These are phyloP conservation scores for Nephelium lappaceum DNA, from an alignment of 345 rosid species.

Conservation along the genomic window DNA sequence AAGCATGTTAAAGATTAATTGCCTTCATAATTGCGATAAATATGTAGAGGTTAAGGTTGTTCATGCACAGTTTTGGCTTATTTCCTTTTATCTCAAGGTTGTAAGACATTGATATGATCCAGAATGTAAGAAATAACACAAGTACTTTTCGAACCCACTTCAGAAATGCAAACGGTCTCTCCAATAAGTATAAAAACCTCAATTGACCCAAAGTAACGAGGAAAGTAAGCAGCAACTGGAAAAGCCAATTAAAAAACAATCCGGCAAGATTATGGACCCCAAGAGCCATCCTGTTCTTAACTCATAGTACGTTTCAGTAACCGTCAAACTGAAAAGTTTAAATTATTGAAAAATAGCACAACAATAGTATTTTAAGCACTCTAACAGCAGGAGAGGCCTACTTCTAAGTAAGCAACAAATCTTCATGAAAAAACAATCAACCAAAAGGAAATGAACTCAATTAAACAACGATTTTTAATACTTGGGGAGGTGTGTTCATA, in stretches of 20 bases:
- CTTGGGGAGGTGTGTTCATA: conserved; percentile 25
- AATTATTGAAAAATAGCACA: too few relatives aligned
- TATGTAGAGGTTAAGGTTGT: neutral
- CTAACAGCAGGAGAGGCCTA: neutral
- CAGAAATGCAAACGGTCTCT: too few relatives aligned
- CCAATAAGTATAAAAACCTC: too few relatives aligned
- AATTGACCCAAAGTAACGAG: too few relatives aligned
- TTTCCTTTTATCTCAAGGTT: neutral
- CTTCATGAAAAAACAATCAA: neutral
- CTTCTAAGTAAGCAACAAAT: neutral
- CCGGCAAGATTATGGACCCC: neutral
- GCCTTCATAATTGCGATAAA: neutral
- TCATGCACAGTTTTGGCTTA: neutral
- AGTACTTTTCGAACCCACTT: too few relatives aligned
- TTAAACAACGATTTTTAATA: neutral
- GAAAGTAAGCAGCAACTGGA: neutral
- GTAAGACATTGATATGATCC: neutral
- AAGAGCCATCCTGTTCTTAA: neutral
- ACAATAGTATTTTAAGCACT: too few relatives aligned
- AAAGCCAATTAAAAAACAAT: neutral
- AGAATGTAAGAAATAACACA: too few relatives aligned
- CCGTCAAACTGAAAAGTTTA: neutral
- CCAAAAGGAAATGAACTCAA: neutral
- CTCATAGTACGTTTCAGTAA: neutral
- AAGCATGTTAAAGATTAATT: neutral